Conservation (phyloP, 257 asterid genomes). For the Penstemon barbatus region DNA sequence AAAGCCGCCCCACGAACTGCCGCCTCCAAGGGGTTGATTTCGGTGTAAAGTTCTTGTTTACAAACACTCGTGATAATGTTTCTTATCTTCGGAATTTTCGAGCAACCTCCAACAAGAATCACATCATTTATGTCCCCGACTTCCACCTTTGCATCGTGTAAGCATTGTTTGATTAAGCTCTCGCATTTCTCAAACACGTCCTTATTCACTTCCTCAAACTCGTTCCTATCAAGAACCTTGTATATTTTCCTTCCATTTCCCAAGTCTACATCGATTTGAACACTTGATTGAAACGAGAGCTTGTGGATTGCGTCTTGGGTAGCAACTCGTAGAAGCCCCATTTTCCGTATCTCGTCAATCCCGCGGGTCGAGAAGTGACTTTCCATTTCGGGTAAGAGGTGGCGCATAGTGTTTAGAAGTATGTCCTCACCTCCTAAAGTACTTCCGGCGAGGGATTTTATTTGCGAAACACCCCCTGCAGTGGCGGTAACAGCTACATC, state of each 20-base stretch:
- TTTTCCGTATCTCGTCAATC: slow-evolving; percentile 54
- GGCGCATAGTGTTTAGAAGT: slow-evolving; percentile 63
- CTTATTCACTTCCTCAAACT: slow-evolving; percentile 63
- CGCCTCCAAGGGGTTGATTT: slow-evolving; percentile 72
- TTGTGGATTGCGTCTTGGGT: slow-evolving; percentile 73
- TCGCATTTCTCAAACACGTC: slow-evolving; percentile 61
- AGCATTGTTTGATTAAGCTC: slow-evolving; percentile 46
- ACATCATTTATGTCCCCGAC: slow-evolving; percentile 55
- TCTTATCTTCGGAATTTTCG: slow-evolving; percentile 57
- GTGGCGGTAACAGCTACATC: slow-evolving; percentile 81
- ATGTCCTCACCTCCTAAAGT: slow-evolving; percentile 83
- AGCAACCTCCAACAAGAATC: slow-evolving; percentile 83
- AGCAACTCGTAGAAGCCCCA: slow-evolving; percentile 78
- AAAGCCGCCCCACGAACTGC: slow-evolving; percentile 88
- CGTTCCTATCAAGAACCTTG: slow-evolving; percentile 48
- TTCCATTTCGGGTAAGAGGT: slow-evolving; percentile 64
- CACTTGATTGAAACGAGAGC: slow-evolving; percentile 52
- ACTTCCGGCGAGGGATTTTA: slow-evolving; percentile 66
- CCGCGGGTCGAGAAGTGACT: slow-evolving; percentile 56
- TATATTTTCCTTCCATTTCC: slow-evolving; percentile 53
- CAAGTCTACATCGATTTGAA: slow-evolving; percentile 53
- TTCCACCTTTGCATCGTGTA: slow-evolving; percentile 59
- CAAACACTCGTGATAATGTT: slow-evolving; percentile 39
- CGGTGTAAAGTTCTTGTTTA: slow-evolving; percentile 42
- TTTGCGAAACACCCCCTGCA: slow-evolving; percentile 83